These are phyloP conservation scores for Chlorella vulgaris DNA, from an alignment of 139 green algal species.

Conservation along the genomic window DNA sequence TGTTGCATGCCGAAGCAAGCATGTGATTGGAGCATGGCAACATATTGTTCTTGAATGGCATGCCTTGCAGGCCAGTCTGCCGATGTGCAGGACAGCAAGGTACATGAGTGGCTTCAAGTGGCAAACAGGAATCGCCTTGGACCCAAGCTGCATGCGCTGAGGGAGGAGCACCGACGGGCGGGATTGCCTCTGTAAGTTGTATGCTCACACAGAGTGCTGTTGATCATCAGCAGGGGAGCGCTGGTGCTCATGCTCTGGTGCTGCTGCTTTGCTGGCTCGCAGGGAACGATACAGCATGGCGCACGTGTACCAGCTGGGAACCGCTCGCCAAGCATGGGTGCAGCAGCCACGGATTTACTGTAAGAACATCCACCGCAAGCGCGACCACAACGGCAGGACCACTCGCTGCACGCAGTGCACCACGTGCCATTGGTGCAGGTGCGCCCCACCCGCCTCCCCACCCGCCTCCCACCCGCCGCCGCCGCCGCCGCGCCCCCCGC, in stretches of 20 bases:
- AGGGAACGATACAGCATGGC: constrained; percentile 15
- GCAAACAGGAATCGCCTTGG: background rate
- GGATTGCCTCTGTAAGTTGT: constrained; percentile 8
- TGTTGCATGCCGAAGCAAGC: too few relatives aligned
- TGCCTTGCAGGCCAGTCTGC: background rate
- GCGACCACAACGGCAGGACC: background rate
- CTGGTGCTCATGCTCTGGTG: background rate
- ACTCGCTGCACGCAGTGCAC: constrained; percentile 16
- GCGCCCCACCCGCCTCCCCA: background rate
- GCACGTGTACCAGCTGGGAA: constrained; percentile 17
- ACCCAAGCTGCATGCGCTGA: background rate
- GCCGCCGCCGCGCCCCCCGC: background rate
- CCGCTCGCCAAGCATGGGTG: background rate
- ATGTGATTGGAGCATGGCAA: too few relatives aligned
- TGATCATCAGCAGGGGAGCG: background rate
- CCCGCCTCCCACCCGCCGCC: too few relatives aligned
- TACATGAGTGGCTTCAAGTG: background rate
- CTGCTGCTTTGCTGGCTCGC: background rate
- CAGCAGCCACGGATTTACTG: background rate
- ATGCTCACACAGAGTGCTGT: too few relatives aligned
- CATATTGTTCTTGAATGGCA: too few relatives aligned
- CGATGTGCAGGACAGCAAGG: background rate
- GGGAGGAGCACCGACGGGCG: background rate
- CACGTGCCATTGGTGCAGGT: constrained; percentile 30
- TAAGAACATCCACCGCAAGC: constrained; percentile 16